Base-by-base conservation (phyloP, 2,329 filamentous ascomycete species). In the Gliomastix tumulicola region DNA sequence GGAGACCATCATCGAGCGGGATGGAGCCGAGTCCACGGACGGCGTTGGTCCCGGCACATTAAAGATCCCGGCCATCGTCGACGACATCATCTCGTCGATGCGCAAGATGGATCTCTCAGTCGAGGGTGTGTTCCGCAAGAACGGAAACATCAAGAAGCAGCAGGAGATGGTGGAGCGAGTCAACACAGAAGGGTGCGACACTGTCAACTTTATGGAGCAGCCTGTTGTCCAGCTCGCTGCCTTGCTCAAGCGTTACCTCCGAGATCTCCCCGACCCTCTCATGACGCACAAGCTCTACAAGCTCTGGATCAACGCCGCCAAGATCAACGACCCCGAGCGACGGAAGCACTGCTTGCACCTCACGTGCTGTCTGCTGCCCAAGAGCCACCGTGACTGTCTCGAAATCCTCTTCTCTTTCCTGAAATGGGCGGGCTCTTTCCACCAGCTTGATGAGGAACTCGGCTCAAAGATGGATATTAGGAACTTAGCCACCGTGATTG, bases 381-480 rank as follows among this genome's bases (percentile, higher is more conserved):
- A 97, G 58, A 76, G 82, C 34, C 88, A 98, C 56, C 79, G 92
- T 41, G 92, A 98, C 59, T 89, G 85, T 15, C 80, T 98, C 60
- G 92, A 98, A 62, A 88, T 98, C 30, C 64, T 98, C 3, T 97
- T 96, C 63, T 85, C 82, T 35, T 98, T 98, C 71, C 72, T 98
- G 32, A 95, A 95, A 53, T 98, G 92, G 90, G 88, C 89, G 6
- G 88, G 89, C 5, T 95, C 89, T 3, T 98, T 98, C 68, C 90
- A 94, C 44, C 89, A 96, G 54, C 82, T 98, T 12, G 92, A 98
- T 50, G 92, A 98, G 53, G 92, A 98, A 56, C 85, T 84, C 17
- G 92, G 92, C 19, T 96, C 90, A 49, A 96, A 97, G 71, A 98
- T 98, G 92, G 92, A 98, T 57, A 85, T 94, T 36, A 88, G 94